Evolutionary conservation across 257 asterid genomes (phyloP).

Genomic region (Scutellaria baicalensis): DNA sequence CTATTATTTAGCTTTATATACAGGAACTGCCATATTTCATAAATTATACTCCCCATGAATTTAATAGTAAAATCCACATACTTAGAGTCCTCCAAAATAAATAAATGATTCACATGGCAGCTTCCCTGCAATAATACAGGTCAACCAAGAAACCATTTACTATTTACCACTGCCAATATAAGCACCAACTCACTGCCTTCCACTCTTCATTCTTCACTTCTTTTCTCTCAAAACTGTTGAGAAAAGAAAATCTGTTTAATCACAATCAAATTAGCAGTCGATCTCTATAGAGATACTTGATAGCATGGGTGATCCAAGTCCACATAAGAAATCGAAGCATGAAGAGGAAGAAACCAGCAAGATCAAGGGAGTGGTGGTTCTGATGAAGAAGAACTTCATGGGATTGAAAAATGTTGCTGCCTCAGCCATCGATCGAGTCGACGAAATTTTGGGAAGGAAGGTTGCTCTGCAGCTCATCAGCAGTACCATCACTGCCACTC

Average conservation of each 20-base stretch:
- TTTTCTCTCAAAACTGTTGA: neutral
- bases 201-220: neutral
- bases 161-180: neutral
- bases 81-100: neutral
- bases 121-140: slow-evolving; percentile 5
- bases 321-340: slow-evolving; percentile 17
- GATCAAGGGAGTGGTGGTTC: slow-evolving; percentile 52
- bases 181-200: neutral
- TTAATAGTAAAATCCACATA: too few relatives aligned
- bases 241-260: neutral
- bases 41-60: neutral
- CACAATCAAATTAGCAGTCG: neutral
- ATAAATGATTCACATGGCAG: neutral
- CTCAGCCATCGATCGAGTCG: slow-evolving; percentile 36
- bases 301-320: slow-evolving; percentile 18
- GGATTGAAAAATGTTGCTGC: slow-evolving; percentile 34
- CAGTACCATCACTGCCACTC: slow-evolving; percentile 13
- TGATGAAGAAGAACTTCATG: slow-evolving; percentile 54
- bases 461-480: slow-evolving; percentile 55
- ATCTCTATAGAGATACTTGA: neutral
- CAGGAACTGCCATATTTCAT: neutral
- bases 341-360: slow-evolving; percentile 17
- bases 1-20: neutral
- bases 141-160: slow-evolving; percentile 4
- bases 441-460: slow-evolving; percentile 48